Evolutionary conservation across 495 filamentous ascomycete genomes (phyloP), one percentile per base, ranked within the genome.

Genomic region (Aspergillus nidulans): DNA sequence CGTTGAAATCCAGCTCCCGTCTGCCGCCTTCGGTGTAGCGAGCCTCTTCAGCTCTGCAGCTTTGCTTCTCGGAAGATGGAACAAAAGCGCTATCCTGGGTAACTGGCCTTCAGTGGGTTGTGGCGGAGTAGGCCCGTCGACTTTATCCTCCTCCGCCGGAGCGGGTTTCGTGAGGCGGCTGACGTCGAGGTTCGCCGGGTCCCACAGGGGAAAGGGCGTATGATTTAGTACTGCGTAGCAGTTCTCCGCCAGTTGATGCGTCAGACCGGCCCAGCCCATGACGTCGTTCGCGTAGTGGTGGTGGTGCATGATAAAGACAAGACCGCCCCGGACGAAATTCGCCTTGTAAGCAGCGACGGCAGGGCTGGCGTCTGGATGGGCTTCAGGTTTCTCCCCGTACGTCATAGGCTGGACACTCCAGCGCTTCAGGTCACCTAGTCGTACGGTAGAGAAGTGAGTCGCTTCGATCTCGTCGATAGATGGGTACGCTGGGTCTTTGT

Each of bases 281-380:
- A 75, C 61, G 52, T 77, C 74, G 52, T 73, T 71, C 49, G 67
- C 52, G 53, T 70, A 75, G 52, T 79, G 75, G 53, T 76, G 75
- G 50, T 66, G 59, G 49, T 76, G 70, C 61, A 71, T 72, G 49
- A 67, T 69, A 56, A 77, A 69, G 18, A 76, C 60, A 16, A 77
- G 46, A 1, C 72, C 72, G 6, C 76, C 63, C 12, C 72, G 69
- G 21, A 77, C 68, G 26, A 77, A 76, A 38, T 72, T 76, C 0
- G 63, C 65, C 57, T 76, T 69, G 54, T 71, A 77, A 6, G 68
- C 71, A 0, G 74, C 65, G 6, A 69, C 56, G 0, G 62, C 55
- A 5, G 73, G 73, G 32, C 59, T 65, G 3, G 34, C 55, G 36
- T 66, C 63, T 0, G 73, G 71, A 3, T 67, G 62, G 15, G 64